Evolutionary conservation across 140 eudicot species (phyloP).

Genomic region (Oenanthe javanica): DNA sequence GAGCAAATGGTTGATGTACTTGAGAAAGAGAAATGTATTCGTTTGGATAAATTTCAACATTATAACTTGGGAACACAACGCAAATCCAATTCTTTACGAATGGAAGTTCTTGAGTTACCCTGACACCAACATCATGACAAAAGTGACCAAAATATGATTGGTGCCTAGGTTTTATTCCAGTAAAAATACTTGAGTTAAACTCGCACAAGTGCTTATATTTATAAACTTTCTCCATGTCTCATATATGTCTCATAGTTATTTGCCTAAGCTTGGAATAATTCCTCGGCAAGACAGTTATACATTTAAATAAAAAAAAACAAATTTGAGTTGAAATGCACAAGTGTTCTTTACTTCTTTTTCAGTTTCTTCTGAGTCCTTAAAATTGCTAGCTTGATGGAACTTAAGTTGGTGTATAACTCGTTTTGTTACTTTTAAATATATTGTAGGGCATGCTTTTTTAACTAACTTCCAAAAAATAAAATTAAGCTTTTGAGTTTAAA

Average conservation of each 20-base stretch:
- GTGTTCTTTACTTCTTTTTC: background rate
- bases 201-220: background rate
- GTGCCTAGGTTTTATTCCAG: too few relatives aligned
- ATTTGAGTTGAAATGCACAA: too few relatives aligned
- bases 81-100: slow-evolving; percentile 81
- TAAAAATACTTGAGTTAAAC: too few relatives aligned
- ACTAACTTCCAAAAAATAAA: too few relatives aligned
- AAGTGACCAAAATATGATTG: slow-evolving; percentile 90
- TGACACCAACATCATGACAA: slow-evolving; percentile 95
- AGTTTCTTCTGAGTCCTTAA: background rate
- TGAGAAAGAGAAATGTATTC: slow-evolving; percentile 91
- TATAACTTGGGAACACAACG: slow-evolving; percentile 91
- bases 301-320: background rate
- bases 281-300: background rate
- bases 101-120: slow-evolving; percentile 83
- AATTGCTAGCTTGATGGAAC: background rate
- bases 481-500: too few relatives aligned
- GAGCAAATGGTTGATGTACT: slow-evolving; percentile 84
- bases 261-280: background rate
- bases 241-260: background rate
- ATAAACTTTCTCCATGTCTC: background rate
- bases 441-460: too few relatives aligned
- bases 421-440: too few relatives aligned
- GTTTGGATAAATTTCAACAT: slow-evolving; percentile 79
- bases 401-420: background rate